phyloP scores from a whole-genome alignment of 768 basidiomycete genomes.

The Pleurotus sapidus region DNA sequence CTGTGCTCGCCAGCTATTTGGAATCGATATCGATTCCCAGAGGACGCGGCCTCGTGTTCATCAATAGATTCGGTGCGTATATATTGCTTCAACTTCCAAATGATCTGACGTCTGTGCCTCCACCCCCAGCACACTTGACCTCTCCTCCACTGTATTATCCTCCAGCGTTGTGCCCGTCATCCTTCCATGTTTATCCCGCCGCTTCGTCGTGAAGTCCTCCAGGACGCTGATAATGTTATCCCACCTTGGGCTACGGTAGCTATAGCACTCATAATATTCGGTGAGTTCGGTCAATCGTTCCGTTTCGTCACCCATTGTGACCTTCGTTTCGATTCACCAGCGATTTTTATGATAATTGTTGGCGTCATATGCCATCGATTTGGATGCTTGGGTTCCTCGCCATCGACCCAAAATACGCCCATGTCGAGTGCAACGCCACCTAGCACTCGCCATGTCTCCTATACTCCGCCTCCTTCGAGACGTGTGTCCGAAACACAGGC shows the following conservation, averaged over 20 bases:
- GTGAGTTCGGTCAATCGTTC: background rate
- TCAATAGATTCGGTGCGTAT: background rate
- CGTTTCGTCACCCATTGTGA: too few species aligned
- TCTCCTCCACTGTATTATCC: background rate
- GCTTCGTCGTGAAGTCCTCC: background rate
- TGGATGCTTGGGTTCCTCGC: background rate
- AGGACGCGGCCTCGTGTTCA: background rate
- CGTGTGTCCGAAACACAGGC: background rate
- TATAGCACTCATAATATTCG: conserved; percentile 3
- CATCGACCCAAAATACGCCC: background rate
- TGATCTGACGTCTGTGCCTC: background rate
- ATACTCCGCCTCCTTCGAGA: background rate
- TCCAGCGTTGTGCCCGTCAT: background rate
- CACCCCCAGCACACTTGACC: background rate
- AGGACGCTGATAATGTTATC: background rate
- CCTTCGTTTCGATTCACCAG: background rate
- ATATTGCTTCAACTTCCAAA: background rate
- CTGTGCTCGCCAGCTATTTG: too few species aligned
- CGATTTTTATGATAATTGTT: background rate
- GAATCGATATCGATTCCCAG: background rate
- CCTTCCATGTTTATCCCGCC: background rate
- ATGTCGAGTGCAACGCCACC: background rate
- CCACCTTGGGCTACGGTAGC: conserved; percentile 3
- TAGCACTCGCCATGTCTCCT: background rate
- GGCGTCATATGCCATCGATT: conserved; percentile 5